Evolutionary conservation across 352 stramenopile genomes (phyloP).

Genomic region (Plasmopara viticola): DNA sequence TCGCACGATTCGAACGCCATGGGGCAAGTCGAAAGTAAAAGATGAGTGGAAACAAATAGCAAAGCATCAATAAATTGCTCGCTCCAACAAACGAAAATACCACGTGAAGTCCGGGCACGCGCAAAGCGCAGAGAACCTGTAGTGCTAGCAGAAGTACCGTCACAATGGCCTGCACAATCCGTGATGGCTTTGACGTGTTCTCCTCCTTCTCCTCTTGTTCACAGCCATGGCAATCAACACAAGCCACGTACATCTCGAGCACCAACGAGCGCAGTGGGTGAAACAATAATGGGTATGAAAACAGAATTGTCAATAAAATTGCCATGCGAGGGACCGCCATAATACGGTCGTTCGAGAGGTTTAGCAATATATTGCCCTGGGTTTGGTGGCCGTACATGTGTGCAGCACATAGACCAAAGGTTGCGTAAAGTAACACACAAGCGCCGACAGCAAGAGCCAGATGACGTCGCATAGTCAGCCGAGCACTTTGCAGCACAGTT

Average conservation of each 20-base stretch:
- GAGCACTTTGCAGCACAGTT: conserved; percentile 15
- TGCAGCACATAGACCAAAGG: conserved; percentile 52
- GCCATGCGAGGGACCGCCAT: conserved; percentile 63
- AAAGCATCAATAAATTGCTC: conserved; percentile 64
- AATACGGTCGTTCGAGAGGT: conserved; percentile 62
- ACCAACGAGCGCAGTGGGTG: conserved; percentile 61
- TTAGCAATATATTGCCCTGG: conserved; percentile 72
- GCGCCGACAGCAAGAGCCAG: conserved; percentile 37
- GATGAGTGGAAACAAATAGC: conserved; percentile 60
- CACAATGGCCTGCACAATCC: conserved; percentile 26
- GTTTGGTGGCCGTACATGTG: conserved; percentile 57
- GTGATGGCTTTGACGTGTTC: conserved; percentile 10
- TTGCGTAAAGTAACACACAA: conserved; percentile 53
- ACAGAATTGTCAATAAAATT: conserved; percentile 64
- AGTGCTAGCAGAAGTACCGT: conserved; percentile 38
- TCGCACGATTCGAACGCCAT: conserved; percentile 28
- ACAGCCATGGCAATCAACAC: conserved; percentile 6
- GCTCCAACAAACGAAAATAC: conserved; percentile 75
- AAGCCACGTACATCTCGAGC: conserved; percentile 43
- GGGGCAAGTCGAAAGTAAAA: conserved; percentile 49
- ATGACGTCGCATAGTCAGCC: conserved; percentile 36
- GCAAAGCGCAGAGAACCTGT: conserved; percentile 45
- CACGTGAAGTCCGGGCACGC: conserved; percentile 53
- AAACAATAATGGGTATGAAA: conserved; percentile 72
- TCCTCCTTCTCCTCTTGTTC: conserved; percentile 5